Conservation (phyloP, 352 stramenopile genomes). For the Pythium periplocum region DNA sequence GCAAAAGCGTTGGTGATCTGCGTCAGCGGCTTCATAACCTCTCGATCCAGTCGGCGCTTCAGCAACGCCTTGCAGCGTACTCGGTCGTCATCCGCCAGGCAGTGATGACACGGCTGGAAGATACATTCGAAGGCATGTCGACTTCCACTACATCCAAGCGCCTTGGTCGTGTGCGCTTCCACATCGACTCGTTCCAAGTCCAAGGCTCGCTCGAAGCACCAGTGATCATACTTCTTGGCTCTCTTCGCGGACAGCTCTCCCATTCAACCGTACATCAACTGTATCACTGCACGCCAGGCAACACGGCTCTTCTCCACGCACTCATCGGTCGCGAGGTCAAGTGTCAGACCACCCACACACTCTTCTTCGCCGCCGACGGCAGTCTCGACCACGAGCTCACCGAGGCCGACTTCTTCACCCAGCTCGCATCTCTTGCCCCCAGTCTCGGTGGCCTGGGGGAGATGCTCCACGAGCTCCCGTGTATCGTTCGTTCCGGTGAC, state of each 20-base stretch:
- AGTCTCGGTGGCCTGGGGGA: no score
- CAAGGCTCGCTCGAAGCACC: background rate
- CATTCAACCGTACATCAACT: background rate
- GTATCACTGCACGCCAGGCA: constrained; percentile 1
- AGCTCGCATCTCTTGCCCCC: no score
- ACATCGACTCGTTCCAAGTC: no score
- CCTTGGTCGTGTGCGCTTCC: no score
- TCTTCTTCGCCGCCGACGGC: constrained; percentile 1
- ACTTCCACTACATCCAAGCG: no score
- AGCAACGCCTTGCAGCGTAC: background rate
- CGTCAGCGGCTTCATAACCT: background rate
- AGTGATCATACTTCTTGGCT: background rate
- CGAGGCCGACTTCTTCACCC: constrained; percentile 4
- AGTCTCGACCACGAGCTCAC: background rate
- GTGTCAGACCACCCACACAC: background rate
- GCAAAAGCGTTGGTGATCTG: background rate
- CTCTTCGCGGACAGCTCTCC: background rate
- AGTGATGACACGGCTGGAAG: no score
- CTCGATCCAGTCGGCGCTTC: background rate
- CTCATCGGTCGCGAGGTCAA: constrained; percentile 1
- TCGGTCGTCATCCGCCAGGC: no score
- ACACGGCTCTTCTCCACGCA: constrained; percentile 1
- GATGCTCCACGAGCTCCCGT: no score
- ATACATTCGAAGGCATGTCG: no score
- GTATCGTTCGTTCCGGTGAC: no score